A percentile compares a stretch with the other conserved stretches of the same genome.
Conservation (phyloP, 2,329 filamentous ascomycete species). For the Diplodia corticola region DNA sequence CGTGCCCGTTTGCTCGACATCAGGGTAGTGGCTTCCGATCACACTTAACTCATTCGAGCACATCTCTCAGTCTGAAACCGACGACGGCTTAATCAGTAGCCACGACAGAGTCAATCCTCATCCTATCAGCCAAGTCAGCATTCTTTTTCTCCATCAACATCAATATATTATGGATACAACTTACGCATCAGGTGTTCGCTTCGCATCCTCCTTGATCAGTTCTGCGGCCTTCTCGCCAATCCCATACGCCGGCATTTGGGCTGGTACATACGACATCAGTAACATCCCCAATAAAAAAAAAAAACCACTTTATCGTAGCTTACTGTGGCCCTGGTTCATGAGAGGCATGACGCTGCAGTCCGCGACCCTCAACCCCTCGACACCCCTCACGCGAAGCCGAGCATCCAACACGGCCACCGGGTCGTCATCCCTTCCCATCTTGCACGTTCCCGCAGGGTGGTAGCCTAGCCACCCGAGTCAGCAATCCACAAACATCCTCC, state of each 20-base stretch:
- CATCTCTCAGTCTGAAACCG: not conserved
- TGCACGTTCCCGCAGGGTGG: constrained; percentile 17
- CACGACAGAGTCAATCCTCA: not conserved
- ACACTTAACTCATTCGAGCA: no score
- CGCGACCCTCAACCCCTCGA: not conserved
- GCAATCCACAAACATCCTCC: not conserved
- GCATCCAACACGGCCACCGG: constrained; percentile 8
- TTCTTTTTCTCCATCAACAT: not conserved
- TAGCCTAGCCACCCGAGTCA: not conserved
- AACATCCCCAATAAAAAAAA: no score
- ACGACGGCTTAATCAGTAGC: not conserved
- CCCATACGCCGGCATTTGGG: constrained; percentile 40
- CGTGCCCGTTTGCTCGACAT: not conserved
- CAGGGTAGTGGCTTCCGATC: not conserved
- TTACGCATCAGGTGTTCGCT: not conserved
- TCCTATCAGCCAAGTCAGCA: not conserved
- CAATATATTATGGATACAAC: not conserved
- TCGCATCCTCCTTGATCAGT: constrained; percentile 34
- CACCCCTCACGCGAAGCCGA: not conserved
- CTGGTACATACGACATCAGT: no score
- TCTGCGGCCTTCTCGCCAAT: constrained; percentile 37
- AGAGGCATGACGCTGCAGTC: constrained; percentile 39
- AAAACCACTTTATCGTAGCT: not conserved
- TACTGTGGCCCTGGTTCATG: constrained; percentile 34
- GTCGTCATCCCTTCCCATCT: constrained; percentile 15